Evolutionary conservation across 2,329 filamentous ascomycete species (phyloP), one percentile per base, ranked within the genome.

Genomic region (Neurospora sp.): DNA sequence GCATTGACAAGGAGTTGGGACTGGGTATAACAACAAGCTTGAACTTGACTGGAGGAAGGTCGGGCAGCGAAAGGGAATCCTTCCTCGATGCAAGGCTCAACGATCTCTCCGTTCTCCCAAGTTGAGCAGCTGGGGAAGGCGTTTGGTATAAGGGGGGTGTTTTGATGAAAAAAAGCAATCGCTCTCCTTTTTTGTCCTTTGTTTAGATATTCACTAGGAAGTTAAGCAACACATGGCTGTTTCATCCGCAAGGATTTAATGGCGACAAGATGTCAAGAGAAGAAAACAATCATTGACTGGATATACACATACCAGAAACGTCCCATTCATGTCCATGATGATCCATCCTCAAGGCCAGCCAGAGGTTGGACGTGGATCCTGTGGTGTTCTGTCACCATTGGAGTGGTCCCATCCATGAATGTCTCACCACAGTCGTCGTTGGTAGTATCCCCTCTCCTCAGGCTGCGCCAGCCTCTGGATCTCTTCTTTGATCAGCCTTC

Each of bases 401-500:
- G 37, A 38, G 12, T 62, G 62, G 19, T 6, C 15, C 33, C 43
- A 37, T 3, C 19, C 19, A 28, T 28, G 15, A 38, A n/a, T 10
- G 65, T 38, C 36, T 74, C 78, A 88, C 81, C 84, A 87, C 72
- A 87, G 78, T 67, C 87, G 79, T 66, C 86, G 82, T 74, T 87
- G 85, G 74, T 88, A 74, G 12, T 73, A 73, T 6, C 71, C 72
- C 8, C 68, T 66, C 52, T 79, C 79, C 2, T 84, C 79, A 17
- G 79, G 78, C 75, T 82, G 83, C 6, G 84, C 80, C 69, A 85
- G 75, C 72, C 78, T 81, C 77, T 78, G 79, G 71, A 89, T 83
- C 74, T 89, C 86, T 72, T 86, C 83, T 76, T 86, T 88, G 75
- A 89, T 89, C 73, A 83, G 80, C 76, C 81, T 81, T 74, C 88